Evolutionary conservation across 1,284 basidiomycete genomes (phyloP), one percentile per base, ranked within the genome.

Genomic region (Melanopsichium pennsylvanicum): DNA sequence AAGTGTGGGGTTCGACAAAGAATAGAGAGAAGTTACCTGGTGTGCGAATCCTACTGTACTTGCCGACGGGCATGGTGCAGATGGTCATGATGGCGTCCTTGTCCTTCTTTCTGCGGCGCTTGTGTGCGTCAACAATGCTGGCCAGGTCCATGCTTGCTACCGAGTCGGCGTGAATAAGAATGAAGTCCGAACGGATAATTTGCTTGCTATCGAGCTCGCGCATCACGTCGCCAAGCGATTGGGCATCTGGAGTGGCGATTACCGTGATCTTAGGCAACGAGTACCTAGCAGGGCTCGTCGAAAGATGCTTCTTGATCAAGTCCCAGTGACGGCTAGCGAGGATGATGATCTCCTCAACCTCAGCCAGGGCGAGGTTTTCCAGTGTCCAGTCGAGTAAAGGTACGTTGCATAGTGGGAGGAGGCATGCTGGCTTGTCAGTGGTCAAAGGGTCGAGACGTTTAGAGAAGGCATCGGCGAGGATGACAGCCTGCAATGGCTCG

Each of bases 331-430:
- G 67, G 23, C 87, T 82, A 88, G 95, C 69, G 64, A 97, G 89
- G 50, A 98, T 89, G 82, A 97, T 95, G 61, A 97, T 91, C 82
- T 97, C 91, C 78, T 94, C 90, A 38, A 97, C 93, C 47, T 93
- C 93, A 27, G 92, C 92, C 16, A 93, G 85, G 26, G 91, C 89
- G 39, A 98, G 86, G 78, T 90, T 90, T 82, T 98, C 95, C 64
- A 98, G 89, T 2, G 95, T 97, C 93, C 94, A 97, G 74, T 93
- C 89, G 26, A 99, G 85, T 29, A 99, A 84, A 4, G 94, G 90
- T 1, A 91, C 90, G 80, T 95, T 95, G 83, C 93, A 94, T 64
- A 98, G 87, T 0, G 95, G 95, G 18, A 98, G 85, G 10, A 98
- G 86, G 82, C 92, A 95, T 50, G 50, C 31, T 7, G 75, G 75